Conservation (phyloP, 2,329 filamentous ascomycete species). For the Pseudogymnoascus sp. region DNA sequence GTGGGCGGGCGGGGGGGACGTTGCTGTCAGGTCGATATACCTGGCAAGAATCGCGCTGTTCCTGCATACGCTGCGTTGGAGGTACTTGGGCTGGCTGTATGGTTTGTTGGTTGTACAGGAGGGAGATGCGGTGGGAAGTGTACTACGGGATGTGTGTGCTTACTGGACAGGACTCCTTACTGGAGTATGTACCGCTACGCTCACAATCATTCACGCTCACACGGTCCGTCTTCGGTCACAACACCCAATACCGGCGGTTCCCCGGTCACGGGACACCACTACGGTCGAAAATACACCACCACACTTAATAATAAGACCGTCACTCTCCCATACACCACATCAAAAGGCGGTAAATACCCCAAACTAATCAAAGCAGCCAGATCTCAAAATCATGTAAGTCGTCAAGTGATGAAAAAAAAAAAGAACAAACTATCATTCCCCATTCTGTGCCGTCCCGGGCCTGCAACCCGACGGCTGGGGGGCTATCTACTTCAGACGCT, state of each 20-base stretch:
- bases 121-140: background rate
- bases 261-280: background rate
- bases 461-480: background rate
- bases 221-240: background rate
- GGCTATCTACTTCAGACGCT: background rate
- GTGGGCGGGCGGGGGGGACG: background rate
- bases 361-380: background rate
- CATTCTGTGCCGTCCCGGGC: background rate
- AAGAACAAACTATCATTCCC: background rate
- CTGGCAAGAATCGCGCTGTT: background rate
- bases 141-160: background rate
- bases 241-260: background rate
- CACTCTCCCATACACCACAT: background rate
- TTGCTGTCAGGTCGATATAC: background rate
- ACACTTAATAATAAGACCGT: no score
- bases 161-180: no score
- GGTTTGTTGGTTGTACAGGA: background rate
- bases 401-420: background rate
- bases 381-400: background rate
- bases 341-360: background rate
- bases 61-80: background rate
- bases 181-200: no score
- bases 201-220: no score
- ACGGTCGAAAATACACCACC: no score
- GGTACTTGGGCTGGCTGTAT: background rate